Conservation (phyloP, 345 rosid genomes). For the Bruguiera sexangula region DNA sequence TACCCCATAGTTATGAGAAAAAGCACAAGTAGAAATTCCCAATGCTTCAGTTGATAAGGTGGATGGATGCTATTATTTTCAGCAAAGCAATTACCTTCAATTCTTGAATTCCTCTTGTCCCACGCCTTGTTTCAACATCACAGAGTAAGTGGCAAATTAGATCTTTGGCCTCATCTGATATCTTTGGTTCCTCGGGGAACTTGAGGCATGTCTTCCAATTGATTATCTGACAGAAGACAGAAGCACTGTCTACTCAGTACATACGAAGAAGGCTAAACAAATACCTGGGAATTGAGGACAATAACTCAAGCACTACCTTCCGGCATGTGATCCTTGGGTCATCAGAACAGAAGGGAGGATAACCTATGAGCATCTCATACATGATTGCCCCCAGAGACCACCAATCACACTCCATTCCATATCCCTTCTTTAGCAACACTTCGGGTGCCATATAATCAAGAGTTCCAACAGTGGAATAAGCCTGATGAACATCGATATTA, state of each 20-base stretch:
- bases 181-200: slow-evolving; percentile 88
- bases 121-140: slow-evolving; percentile 85
- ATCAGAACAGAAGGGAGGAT: slow-evolving; percentile 97
- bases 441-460: slow-evolving; percentile 99
- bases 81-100: slow-evolving; percentile 55
- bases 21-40: neutral
- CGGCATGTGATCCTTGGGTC: slow-evolving; percentile 94
- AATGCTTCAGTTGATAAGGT: slow-evolving; percentile 2
- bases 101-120: slow-evolving; percentile 88
- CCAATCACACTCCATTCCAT: slow-evolving; percentile 99
- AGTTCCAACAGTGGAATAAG: slow-evolving; percentile 97
- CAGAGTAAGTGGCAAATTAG: slow-evolving; percentile 85
- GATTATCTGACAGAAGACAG: slow-evolving; percentile 56
- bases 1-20: slow-evolving; percentile 1
- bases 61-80: neutral
- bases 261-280: slow-evolving; percentile 9
- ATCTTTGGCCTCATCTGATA: slow-evolving; percentile 83
- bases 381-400: slow-evolving; percentile 98
- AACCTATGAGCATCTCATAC: slow-evolving; percentile 96
- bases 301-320: slow-evolving; percentile 52
- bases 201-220: slow-evolving; percentile 92
- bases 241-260: slow-evolving; percentile 22
- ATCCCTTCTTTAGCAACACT: slow-evolving; percentile 90
- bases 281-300: slow-evolving; percentile 4
- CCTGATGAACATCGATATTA: slow-evolving; percentile 44